These are phyloP conservation scores for Colletotrichum spaethianum DNA, from an alignment of 2,329 filamentous ascomycete genomes.

Conservation along the genomic window DNA sequence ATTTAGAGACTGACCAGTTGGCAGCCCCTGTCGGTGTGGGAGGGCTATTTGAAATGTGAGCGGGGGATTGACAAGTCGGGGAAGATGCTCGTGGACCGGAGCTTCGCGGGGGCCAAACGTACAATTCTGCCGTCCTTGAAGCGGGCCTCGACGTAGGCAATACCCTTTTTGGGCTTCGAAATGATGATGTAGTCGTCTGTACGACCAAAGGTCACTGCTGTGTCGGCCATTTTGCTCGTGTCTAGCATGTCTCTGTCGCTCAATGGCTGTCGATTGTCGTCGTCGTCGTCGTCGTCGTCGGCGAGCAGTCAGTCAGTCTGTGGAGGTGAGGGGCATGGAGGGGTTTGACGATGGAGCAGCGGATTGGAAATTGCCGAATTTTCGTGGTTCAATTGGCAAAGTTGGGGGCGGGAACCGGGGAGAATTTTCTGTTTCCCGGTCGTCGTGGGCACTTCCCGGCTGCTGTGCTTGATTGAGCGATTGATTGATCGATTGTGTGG, in stretches of 20 bases:
- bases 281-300: background rate
- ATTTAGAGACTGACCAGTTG: constrained; percentile 10
- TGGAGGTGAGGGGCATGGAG: constrained; percentile 4
- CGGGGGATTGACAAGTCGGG: background rate
- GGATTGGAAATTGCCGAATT: constrained; percentile 26
- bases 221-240: constrained; percentile 17
- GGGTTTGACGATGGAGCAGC: background rate
- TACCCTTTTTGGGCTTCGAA: constrained; percentile 33
- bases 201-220: constrained; percentile 12
- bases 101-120: background rate
- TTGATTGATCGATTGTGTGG: constrained; percentile 9
- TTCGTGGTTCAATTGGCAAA: constrained; percentile 31
- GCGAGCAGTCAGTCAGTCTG: background rate
- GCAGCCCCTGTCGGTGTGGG: constrained; percentile 32
- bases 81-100: background rate
- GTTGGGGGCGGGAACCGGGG: constrained; percentile 1
- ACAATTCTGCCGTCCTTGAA: constrained; percentile 24
- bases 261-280: background rate
- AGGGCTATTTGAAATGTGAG: constrained; percentile 18
- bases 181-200: constrained; percentile 32
- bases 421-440: background rate
- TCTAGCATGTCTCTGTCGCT: background rate
- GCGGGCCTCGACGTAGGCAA: constrained; percentile 36
- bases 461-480: background rate
- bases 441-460: background rate